A percentile compares a stretch with the other conserved stretches of the same genome.
phyloP scores from a whole-genome alignment of 2,329 filamentous ascomycete genomes.

The Aspergillus sergii region DNA sequence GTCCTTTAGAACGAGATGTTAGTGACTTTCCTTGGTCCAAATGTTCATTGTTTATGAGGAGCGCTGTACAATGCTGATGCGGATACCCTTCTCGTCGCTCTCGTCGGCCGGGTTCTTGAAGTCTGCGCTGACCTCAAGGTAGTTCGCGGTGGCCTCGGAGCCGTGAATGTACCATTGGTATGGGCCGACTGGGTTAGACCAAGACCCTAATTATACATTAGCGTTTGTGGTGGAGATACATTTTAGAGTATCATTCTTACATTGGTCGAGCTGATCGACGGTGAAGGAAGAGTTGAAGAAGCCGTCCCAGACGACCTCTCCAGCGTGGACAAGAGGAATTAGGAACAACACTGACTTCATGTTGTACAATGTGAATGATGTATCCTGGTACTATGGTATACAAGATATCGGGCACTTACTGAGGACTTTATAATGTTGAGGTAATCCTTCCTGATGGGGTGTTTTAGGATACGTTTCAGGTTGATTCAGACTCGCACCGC shows the following conservation, averaged over 20 bases:
- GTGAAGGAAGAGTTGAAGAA: slow-evolving; percentile 29
- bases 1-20: slow-evolving; percentile 35
- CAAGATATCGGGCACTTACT: background rate
- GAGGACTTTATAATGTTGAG: background rate
- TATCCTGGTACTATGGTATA: background rate
- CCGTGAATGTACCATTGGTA: slow-evolving; percentile 81
- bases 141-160: slow-evolving; percentile 50
- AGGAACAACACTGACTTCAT: slow-evolving; percentile 18
- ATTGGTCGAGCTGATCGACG: slow-evolving; percentile 28
- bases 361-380: background rate
- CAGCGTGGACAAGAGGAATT: slow-evolving; percentile 20
- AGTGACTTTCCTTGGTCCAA: background rate
- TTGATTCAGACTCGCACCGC: background rate
- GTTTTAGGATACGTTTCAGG: slow-evolving; percentile 3
- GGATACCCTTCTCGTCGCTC: slow-evolving; percentile 64
- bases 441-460: background rate
- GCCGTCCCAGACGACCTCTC: slow-evolving; percentile 31
- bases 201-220: slow-evolving; percentile 53
- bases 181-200: slow-evolving; percentile 67
- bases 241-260: slow-evolving; percentile 9
- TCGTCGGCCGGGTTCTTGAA: slow-evolving; percentile 69
- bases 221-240: too few species aligned
- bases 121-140: slow-evolving; percentile 62
- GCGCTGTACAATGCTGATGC: slow-evolving; percentile 61
- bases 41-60: background rate